Percentiles rank a stretch among this genome's conserved stretches.
These are phyloP conservation scores for Clitopilus passeckerianus DNA, from an alignment of 768 basidiomycete species.

Conservation along the genomic window DNA sequence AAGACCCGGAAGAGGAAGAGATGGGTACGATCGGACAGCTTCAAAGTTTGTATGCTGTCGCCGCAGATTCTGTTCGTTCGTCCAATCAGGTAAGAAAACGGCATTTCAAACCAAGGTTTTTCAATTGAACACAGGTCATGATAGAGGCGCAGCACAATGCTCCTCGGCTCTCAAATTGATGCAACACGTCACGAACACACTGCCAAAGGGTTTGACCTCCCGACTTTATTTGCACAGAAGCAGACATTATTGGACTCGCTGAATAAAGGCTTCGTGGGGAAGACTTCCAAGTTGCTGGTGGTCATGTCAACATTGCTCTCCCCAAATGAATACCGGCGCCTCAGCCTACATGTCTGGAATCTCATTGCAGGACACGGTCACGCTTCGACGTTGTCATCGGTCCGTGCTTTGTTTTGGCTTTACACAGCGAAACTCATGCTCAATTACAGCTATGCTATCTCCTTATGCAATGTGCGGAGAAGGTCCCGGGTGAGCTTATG, in stretches of 20 bases:
- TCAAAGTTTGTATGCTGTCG: conserved; percentile 46
- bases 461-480: conserved; percentile 71
- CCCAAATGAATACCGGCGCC: conserved; percentile 39
- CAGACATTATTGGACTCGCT: conserved; percentile 37
- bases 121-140: neutral
- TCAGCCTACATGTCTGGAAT: conserved; percentile 58
- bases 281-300: conserved; percentile 58
- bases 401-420: conserved; percentile 23
- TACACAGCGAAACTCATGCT: neutral
- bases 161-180: conserved; percentile 23
- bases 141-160: conserved; percentile 39
- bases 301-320: conserved; percentile 51
- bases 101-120: conserved; percentile 12
- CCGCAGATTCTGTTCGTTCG: conserved; percentile 39
- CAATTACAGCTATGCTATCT: conserved; percentile 52
- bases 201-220: conserved; percentile 22
- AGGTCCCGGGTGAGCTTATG: conserved; percentile 41
- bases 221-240: conserved; percentile 29
- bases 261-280: conserved; percentile 37
- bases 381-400: conserved; percentile 40
- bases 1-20: conserved; percentile 39
- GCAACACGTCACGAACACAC: conserved; percentile 8
- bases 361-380: conserved; percentile 41
- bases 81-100: conserved; percentile 34
- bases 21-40: conserved; percentile 35